Evolutionary conservation across 192 early-diverging fungal genomes (phyloP), one percentile per base, ranked within the genome.

Genomic region (Entomortierella parvispora): DNA sequence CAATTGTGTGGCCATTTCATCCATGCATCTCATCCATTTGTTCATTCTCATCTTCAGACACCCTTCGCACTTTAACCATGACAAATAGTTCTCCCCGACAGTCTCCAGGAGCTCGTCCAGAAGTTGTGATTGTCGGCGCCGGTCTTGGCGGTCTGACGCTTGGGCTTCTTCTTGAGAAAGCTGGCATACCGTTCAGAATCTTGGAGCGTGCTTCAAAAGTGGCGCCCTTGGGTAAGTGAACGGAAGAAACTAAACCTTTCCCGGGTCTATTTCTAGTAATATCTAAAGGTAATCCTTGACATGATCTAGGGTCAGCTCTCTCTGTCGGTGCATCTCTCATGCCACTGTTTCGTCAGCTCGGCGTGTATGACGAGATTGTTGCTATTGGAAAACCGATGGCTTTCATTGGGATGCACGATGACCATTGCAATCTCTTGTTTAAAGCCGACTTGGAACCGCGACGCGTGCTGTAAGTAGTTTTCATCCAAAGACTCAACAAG

Each of bases 81-180:
- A 40, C 37, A 40, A 40, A 40, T 12, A 40, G 37, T 40, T 9
- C 37, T 9, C 5, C 37, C 7, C 5, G 37, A 40, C 17, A 2
- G 45, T 40, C 37, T 40, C 37, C 37, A 40, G 37, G 37, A 40
- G 5, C 37, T 9, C 12, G 28, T 1, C 68, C 53, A 25, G 60
- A 47, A 12, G 54, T 71, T 1, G 14, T 63, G 18, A 72, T 72
- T 20, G 70, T 72, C 3, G 70, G 70, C 7, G 70, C 70, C 8
- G 62, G 70, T 4, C 37, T 72, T 1, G 70, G 55, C 7, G 70
- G 70, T 2, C 54, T 72, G 0, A 37, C 49, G n/a, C 55, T 72
- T 4, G 70, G 25, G 12, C 6, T 59, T 4, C 23, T 72, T 0
- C 70, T 72, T 15, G 62, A 65, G 14, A 50, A 26, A 18, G 47